Evolutionary conservation across 306 rosid species (phyloP).

Genomic region (Aeschynomene evenia): DNA sequence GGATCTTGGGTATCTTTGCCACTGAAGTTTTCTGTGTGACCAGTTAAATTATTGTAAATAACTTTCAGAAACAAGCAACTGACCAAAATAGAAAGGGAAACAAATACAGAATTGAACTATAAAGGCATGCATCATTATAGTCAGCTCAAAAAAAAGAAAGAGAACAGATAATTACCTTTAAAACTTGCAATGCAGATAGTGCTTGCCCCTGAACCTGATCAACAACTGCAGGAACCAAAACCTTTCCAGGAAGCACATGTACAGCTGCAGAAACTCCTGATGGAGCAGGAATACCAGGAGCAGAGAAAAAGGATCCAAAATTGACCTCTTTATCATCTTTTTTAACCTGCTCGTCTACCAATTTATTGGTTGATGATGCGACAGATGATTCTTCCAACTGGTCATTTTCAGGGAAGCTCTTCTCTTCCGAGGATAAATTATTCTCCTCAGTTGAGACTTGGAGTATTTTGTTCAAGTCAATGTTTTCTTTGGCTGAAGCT

Average conservation of each 20-base stretch:
- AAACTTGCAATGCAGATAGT: slow-evolving; percentile 81
- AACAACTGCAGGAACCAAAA: slow-evolving; percentile 87
- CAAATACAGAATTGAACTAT: not conserved
- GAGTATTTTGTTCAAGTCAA: slow-evolving; percentile 37
- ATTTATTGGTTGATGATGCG: slow-evolving; percentile 33
- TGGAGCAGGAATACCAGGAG: slow-evolving; percentile 97
- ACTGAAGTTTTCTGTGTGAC: not conserved
- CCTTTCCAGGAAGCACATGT: slow-evolving; percentile 82
- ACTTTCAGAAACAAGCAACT: slow-evolving; percentile 11
- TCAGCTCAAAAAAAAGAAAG: slow-evolving; percentile 2
- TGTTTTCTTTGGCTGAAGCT: slow-evolving; percentile 43
- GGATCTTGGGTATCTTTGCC: slow-evolving; percentile 2
- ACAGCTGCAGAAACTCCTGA: slow-evolving; percentile 74
- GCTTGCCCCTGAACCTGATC: slow-evolving; percentile 99
- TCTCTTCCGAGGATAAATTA: slow-evolving; percentile 47
- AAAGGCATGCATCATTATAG: not conserved
- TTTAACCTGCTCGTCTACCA: slow-evolving; percentile 43
- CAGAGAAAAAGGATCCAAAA: slow-evolving; percentile 66
- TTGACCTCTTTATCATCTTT: slow-evolving; percentile 33
- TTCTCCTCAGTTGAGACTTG: slow-evolving; percentile 46
- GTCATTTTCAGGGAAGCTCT: slow-evolving; percentile 34
- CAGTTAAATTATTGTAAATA: not conserved
- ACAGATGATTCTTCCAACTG: slow-evolving; percentile 33
- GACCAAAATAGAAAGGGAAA: not conserved
- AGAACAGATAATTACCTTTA: slow-evolving; percentile 59